These are phyloP conservation scores for Sanghuangporus baumii DNA, from an alignment of 1,284 basidiomycete genomes.

Conservation along the genomic window DNA sequence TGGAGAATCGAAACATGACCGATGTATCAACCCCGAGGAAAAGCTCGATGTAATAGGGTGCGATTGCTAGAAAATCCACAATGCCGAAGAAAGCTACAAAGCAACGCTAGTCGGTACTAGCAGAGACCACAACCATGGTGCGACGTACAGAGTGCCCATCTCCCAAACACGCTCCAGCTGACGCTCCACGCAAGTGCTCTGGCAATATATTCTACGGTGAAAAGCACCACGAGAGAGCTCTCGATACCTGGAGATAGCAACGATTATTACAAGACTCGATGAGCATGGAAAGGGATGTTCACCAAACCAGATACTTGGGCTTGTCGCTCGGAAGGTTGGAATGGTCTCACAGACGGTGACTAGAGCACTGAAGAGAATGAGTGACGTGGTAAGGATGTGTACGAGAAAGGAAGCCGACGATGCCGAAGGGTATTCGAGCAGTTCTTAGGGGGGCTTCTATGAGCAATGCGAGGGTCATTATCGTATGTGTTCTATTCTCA, in stretches of 20 bases:
- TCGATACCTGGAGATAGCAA: conserved; percentile 42
- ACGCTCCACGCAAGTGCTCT: conserved; percentile 61
- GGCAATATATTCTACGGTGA: conserved; percentile 75
- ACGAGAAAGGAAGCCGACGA: conserved; percentile 61
- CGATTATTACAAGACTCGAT: background rate
- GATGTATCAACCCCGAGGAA: conserved; percentile 83
- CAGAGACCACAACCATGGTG: background rate
- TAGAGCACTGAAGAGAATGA: conserved; percentile 67
- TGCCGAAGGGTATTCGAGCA: conserved; percentile 66
- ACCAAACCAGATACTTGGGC: conserved; percentile 75
- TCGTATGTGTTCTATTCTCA: background rate
- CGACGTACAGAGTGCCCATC: conserved; percentile 65
- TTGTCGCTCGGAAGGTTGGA: conserved; percentile 70
- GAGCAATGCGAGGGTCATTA: no score
- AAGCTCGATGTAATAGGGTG: conserved; percentile 85
- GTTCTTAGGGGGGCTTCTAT: conserved; percentile 24
- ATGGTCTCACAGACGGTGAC: conserved; percentile 84
- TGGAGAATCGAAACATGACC: conserved; percentile 83
- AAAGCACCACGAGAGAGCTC: conserved; percentile 70
- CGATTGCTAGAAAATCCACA: conserved; percentile 76
- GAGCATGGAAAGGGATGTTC: background rate
- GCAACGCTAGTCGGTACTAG: background rate
- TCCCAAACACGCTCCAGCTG: conserved; percentile 51
- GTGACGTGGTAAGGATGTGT: conserved; percentile 54
- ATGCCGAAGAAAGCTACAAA: conserved; percentile 75